phyloP scores from a whole-genome alignment of 495 filamentous ascomycete genomes.

The Chaetomidium leptoderma region DNA sequence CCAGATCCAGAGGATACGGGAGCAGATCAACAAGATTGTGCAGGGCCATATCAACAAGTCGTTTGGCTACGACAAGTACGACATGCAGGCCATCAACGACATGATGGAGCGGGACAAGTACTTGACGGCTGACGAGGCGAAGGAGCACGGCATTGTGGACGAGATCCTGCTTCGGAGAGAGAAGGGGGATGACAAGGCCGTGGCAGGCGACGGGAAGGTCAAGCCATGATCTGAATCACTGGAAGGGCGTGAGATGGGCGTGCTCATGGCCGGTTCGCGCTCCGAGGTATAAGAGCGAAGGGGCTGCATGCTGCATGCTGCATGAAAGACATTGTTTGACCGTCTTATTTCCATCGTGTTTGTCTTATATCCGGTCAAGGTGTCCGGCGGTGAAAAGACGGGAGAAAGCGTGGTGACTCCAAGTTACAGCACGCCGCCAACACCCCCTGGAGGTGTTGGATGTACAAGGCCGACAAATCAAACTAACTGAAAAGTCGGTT shows the following conservation, averaged over 20 bases:
- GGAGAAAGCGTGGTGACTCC: no score
- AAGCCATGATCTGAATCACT: conserved; percentile 20
- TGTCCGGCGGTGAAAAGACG: not conserved
- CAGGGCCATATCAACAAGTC: conserved; percentile 76
- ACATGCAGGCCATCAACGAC: conserved; percentile 77
- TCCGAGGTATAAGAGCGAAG: not conserved
- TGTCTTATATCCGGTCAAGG: not conserved
- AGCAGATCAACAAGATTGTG: conserved; percentile 87
- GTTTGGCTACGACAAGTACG: conserved; percentile 52
- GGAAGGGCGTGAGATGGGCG: conserved; percentile 1
- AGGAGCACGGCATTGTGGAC: conserved; percentile 87
- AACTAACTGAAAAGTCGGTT: no score
- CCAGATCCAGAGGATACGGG: conserved; percentile 84
- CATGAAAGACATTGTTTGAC: not conserved
- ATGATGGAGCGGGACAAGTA: conserved; percentile 97
- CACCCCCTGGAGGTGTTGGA: no score
- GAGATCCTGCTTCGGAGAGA: conserved; percentile 63
- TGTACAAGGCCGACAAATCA: no score
- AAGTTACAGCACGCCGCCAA: no score
- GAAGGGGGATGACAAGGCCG: conserved; percentile 31
- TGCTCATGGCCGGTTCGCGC: not conserved
- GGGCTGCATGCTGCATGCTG: not conserved
- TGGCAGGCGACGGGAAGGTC: conserved; percentile 18
- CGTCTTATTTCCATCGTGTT: not conserved
- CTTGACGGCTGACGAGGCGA: conserved; percentile 80